A percentile compares a stretch with the other conserved stretches of the same genome.
Conservation (phyloP, 1,139 yeast species). For the Arxiozyma heterogenica region DNA sequence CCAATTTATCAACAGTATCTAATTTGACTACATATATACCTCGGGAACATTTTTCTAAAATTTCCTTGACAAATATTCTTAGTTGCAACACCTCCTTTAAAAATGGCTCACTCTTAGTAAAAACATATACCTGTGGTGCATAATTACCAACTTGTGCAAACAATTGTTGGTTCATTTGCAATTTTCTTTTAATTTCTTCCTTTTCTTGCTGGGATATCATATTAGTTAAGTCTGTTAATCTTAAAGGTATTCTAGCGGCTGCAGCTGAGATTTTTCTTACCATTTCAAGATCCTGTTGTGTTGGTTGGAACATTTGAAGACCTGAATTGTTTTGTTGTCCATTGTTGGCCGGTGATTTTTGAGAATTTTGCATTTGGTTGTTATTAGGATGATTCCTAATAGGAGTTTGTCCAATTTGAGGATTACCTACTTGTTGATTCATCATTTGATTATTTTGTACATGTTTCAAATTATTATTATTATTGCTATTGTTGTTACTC, state of each 20-base stretch:
- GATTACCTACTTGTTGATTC: constrained; percentile 1
- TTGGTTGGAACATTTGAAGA: constrained; percentile 21
- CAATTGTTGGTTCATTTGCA: constrained; percentile 51
- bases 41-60: constrained; percentile 54
- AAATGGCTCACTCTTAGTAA: constrained; percentile 66
- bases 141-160: constrained; percentile 65
- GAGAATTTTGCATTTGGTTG: constrained; percentile 8
- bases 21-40: constrained; percentile 60
- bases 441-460: not conserved
- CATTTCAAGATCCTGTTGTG: constrained; percentile 44
- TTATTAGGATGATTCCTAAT: constrained; percentile 4
- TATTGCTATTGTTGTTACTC: constrained; percentile 7
- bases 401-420: not conserved
- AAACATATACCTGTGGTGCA: constrained; percentile 65
- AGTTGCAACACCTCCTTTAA: constrained; percentile 69
- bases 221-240: constrained; percentile 56
- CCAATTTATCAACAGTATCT: constrained; percentile 59
- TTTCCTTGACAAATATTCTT: constrained; percentile 69
- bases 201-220: constrained; percentile 56
- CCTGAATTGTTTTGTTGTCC: constrained; percentile 9
- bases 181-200: constrained; percentile 48
- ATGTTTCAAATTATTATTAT: constrained; percentile 4
- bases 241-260: constrained; percentile 57
- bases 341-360: constrained; percentile 3
- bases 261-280: constrained; percentile 60